phyloP scores from a whole-genome alignment of 139 green algal genomes.

The Chloropicon primus region DNA sequence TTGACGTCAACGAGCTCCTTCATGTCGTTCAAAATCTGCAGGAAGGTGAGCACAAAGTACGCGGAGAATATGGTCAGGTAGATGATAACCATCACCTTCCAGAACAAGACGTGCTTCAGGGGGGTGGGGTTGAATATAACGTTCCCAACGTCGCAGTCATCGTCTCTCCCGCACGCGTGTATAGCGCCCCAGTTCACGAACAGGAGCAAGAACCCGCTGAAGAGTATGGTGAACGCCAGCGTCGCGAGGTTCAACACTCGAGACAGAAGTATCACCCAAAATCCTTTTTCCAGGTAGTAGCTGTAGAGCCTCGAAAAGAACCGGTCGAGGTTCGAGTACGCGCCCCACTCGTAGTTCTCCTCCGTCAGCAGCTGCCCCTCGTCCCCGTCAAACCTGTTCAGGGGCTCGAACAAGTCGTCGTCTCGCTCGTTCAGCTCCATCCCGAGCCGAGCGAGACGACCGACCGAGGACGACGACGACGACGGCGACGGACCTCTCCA shows the following conservation, averaged over 20 bases:
- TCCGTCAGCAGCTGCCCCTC: neutral
- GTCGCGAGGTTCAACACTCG: conserved; percentile 68
- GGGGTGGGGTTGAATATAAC: conserved; percentile 26
- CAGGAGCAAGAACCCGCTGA: conserved; percentile 74
- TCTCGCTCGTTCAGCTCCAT: neutral
- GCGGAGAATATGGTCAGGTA: conserved; percentile 59
- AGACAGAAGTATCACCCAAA: conserved; percentile 40
- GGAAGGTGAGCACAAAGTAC: conserved; percentile 30
- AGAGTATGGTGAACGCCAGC: conserved; percentile 78
- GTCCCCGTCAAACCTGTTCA: neutral
- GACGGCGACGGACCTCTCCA: no score
- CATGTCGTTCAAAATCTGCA: conserved; percentile 5
- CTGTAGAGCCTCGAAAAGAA: conserved; percentile 71
- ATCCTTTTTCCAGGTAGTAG: conserved; percentile 71
- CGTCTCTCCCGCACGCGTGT: conserved; percentile 24
- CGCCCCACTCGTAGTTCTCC: conserved; percentile 37
- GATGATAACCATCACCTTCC: conserved; percentile 28
- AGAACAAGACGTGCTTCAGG: conserved; percentile 26
- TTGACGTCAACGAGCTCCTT: conserved; percentile 6
- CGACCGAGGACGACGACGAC: no score
- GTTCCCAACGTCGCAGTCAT: conserved; percentile 50
- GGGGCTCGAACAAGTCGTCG: neutral
- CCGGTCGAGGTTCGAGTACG: conserved; percentile 58
- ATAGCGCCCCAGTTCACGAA: conserved; percentile 67
- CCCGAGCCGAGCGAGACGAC: no score